Evolutionary conservation across 169 alveolate genomes (phyloP).

Genomic region (Ichthyophthirius multifiliis): DNA sequence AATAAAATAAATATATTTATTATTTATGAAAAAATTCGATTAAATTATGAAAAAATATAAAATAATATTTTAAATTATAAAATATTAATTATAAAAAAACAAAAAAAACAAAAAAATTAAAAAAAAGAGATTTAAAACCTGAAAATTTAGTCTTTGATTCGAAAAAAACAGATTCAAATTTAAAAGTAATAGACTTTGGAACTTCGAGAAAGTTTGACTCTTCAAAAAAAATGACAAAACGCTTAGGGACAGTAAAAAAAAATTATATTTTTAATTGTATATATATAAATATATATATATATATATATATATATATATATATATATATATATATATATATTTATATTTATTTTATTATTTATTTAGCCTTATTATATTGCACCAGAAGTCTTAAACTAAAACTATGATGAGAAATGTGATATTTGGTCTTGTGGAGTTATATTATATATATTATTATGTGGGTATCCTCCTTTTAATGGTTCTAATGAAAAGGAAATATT

Average conservation of each 20-base stretch:
- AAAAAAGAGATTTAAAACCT: constrained; percentile 53
- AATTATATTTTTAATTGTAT: too few relatives aligned
- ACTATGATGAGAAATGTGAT: constrained; percentile 45
- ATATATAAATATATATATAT: neutral
- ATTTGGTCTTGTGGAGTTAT: constrained; percentile 49
- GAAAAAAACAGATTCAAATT: constrained; percentile 16
- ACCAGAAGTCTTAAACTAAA: constrained; percentile 36
- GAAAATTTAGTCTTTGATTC: constrained; percentile 41
- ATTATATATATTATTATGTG: constrained; percentile 35
- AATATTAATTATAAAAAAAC: too few relatives aligned
- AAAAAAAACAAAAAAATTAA: too few relatives aligned
- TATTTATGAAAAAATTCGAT: too few relatives aligned
- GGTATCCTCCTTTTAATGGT: constrained; percentile 48
- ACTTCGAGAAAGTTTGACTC: constrained; percentile 35
- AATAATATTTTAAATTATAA: too few relatives aligned
- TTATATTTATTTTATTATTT: too few relatives aligned
- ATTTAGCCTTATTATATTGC: constrained; percentile 51
- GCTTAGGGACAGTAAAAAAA: constrained; percentile 36
- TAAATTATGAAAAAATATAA: too few relatives aligned
- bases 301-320: too few relatives aligned
- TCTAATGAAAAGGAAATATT: constrained; percentile 22
- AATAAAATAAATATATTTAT: too few relatives aligned
- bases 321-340: too few relatives aligned
- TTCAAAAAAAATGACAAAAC: constrained; percentile 27
- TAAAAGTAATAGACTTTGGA: constrained; percentile 52